These are phyloP conservation scores for Filosporella fistucella DNA, from an alignment of 495 filamentous ascomycete genomes.

Conservation along the genomic window DNA sequence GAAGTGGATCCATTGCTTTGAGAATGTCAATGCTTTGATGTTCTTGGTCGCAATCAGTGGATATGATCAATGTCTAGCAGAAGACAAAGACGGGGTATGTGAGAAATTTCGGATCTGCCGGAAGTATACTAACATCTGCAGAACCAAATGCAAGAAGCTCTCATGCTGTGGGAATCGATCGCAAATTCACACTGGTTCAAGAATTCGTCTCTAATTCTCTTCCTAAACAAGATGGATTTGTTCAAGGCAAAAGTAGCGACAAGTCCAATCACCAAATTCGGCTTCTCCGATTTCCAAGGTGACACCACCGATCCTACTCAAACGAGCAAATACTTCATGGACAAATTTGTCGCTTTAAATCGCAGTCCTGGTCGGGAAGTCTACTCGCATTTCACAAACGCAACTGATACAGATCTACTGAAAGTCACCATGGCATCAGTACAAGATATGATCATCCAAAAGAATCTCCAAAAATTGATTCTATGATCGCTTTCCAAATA, in stretches of 20 bases:
- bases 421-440: slow-evolving; percentile 98
- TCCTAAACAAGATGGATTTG: slow-evolving; percentile 98
- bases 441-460: slow-evolving; percentile 99
- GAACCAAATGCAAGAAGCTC: slow-evolving; percentile 99
- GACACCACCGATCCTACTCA: slow-evolving; percentile 48
- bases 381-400: slow-evolving; percentile 91
- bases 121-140: slow-evolving; percentile 29
- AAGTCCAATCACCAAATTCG: slow-evolving; percentile 79
- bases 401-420: slow-evolving; percentile 89
- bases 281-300: slow-evolving; percentile 86
- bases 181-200: slow-evolving; percentile 98
- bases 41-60: slow-evolving; percentile 96
- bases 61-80: slow-evolving; percentile 94
- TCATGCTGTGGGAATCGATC: slow-evolving; percentile 97
- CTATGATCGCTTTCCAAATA: too few species aligned
- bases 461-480: slow-evolving; percentile 91
- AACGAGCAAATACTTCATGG: slow-evolving; percentile 80
- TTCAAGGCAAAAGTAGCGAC: slow-evolving; percentile 84
- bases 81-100: slow-evolving; percentile 95
- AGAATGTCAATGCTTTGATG: slow-evolving; percentile 88
- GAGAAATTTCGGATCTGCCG: not conserved
- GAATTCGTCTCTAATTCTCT: slow-evolving; percentile 91
- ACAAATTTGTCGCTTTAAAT: slow-evolving; percentile 84
- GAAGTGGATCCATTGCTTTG: slow-evolving; percentile 99
- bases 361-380: slow-evolving; percentile 82